Evolutionary conservation across 2,329 filamentous ascomycete genomes (phyloP), one percentile per base, ranked within the genome.

Genomic region (Penicillium corylophilum): DNA sequence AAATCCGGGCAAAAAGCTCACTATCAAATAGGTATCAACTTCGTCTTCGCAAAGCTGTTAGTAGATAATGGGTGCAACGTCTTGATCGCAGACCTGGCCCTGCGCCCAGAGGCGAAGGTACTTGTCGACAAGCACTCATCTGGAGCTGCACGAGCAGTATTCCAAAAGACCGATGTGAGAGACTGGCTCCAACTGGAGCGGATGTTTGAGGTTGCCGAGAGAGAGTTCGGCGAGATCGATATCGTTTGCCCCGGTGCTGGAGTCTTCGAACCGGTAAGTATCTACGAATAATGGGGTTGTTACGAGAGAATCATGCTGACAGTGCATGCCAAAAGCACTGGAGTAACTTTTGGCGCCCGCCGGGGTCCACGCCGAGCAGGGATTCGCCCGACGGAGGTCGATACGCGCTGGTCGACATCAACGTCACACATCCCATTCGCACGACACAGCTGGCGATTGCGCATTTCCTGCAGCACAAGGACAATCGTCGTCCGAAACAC

Each of bases 341-440:
- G 66, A 76, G 71, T 24, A 77, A 75, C 53, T 80, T 81, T 66
- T 81, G 77, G 77, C 63, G 71, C 35, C 75, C 78, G 5, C 78
- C 78, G 1, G 74, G 75, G 9, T 65, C 69, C 4, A 51, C 67
- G 0, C 63, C 67, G 23, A 79, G 77, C 28, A 67, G 64, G 38
- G 77, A 81, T 56, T 57, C 68, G 8, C 65, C 59, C 0, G 53
- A 66, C 31, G 66, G 71, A 4, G 73, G 71, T 22, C 68, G 74
- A 48, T 80, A 79, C 56, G 71, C 71, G 24, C 38, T 70, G 44
- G 44, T 81, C 18, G 78, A 80, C 51, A 79, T 81, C 64, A 80
- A 80, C 53, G 51, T 81, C 44, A 77, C 74, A 0, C 79, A 81
- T 59, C 79, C 79, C 0, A 80, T 80, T 57, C 76, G 78, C 39